Evolutionary conservation across 139 green algal genomes (phyloP), one percentile per base, ranked within the genome.

Genomic region (Deuterostichococcus epilithicus): DNA sequence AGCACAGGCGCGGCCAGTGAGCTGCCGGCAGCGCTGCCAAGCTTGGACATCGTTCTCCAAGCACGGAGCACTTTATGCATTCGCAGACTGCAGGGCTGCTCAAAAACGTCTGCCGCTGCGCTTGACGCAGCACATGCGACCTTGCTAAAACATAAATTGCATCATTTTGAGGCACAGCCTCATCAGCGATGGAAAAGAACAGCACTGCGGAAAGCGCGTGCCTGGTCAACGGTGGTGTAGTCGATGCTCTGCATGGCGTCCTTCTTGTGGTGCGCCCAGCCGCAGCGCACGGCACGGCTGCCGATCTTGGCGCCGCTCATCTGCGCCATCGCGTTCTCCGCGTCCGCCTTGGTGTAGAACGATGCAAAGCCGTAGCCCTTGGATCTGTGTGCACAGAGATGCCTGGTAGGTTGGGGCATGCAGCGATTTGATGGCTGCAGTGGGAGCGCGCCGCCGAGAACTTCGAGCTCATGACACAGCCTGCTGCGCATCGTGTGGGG

Each of bases 321-420:
- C 33, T 52, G 34, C 34, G 77, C 65, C 35, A 95, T 90, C 25
- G 86, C 86, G 22, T 76, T 58, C 67, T 92, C 84, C 0, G 88
- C 91, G 37, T 91, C 81, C 28, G 86, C 86, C 13, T 80, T 77
- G 13, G 58, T 84, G n/a, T 44, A 68, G 78, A 95, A 94, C 20
- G 89, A 87, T n/a, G 92, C 87, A 79, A 95, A 95, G 35, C 91
- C 91, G 39, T 92, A 95, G 8, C 90, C 90, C 33, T 91, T 88
- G 33, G 77, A 87, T 26, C 74, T 78, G 74, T 59, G 58, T 65
- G 23, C 10, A 39, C 45, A 32, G 26, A 23, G 18, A 36, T 36
- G 5, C 1, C 35, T 32, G 33, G 28, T 30, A 45, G 25, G 15
- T 8, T 58, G 2, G 22, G 26, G 36, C n/a, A 22, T 1, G n/a